Evolutionary conservation across 2,329 filamentous ascomycete genomes (phyloP).

Genomic region (Pochonia chlamydosporia): DNA sequence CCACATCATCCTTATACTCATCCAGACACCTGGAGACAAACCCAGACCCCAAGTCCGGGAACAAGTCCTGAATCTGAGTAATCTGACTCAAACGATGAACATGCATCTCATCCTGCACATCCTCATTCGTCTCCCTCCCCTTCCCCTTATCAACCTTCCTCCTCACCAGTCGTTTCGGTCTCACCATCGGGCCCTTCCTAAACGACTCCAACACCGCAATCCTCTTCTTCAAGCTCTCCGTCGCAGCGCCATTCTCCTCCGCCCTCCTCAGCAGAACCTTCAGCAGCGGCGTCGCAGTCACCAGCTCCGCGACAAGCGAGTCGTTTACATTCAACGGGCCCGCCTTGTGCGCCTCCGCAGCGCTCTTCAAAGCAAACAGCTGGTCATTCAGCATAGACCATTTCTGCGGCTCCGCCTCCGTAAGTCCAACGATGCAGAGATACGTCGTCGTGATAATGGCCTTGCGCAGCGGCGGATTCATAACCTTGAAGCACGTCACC

Average conservation of each 20-base stretch:
- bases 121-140: conserved; percentile 31
- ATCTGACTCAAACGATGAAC: conserved; percentile 80
- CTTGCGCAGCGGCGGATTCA: conserved; percentile 57
- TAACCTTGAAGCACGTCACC: conserved; percentile 57
- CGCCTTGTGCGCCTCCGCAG: conserved; percentile 57
- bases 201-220: conserved; percentile 56
- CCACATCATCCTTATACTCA: conserved; percentile 70
- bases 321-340: conserved; percentile 53
- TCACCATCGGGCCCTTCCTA: conserved; percentile 47
- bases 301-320: conserved; percentile 74
- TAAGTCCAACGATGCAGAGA: conserved; percentile 65
- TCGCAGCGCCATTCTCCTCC: conserved; percentile 41
- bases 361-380: conserved; percentile 71
- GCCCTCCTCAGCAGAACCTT: conserved; percentile 53
- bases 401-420: conserved; percentile 61
- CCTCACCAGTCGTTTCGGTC: conserved; percentile 44
- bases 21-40: conserved; percentile 78
- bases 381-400: conserved; percentile 75
- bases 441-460: conserved; percentile 69
- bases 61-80: conserved; percentile 87
- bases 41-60: conserved; percentile 77
- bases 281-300: conserved; percentile 74
- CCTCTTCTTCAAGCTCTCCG: conserved; percentile 52
- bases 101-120: conserved; percentile 50
- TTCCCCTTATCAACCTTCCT: conserved; percentile 64